phyloP scores from a whole-genome alignment of 306 rosid genomes.

The Datisca glomerata region DNA sequence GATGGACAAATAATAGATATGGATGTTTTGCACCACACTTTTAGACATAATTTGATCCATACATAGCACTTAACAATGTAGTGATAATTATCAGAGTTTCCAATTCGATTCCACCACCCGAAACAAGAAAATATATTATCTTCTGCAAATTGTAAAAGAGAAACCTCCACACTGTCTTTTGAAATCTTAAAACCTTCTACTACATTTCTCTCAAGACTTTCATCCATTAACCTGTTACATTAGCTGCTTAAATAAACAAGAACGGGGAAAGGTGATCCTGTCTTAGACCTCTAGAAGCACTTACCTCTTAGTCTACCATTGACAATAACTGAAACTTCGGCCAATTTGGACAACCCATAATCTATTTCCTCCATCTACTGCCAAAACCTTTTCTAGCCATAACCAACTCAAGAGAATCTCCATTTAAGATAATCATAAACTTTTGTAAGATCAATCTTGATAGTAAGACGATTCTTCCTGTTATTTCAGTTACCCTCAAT shows the following conservation, averaged over 20 bases:
- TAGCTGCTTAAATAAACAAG: neutral
- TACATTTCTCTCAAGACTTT: neutral
- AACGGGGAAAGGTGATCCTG: neutral
- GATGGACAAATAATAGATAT: no score
- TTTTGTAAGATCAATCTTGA: neutral
- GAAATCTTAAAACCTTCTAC: neutral
- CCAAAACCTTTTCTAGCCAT: neutral
- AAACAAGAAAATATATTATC: neutral
- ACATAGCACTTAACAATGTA: no score
- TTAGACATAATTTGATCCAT: no score
- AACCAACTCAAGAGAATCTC: neutral
- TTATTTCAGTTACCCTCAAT: neutral
- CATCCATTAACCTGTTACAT: neutral
- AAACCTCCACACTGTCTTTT: neutral
- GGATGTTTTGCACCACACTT: no score
- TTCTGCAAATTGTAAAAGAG: neutral
- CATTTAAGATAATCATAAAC: neutral
- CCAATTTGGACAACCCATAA: neutral
- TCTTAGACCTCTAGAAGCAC: neutral
- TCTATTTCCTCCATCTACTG: neutral
- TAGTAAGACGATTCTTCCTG: neutral
- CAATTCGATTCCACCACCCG: no score
- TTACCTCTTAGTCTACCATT: neutral
- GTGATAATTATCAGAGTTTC: no score
- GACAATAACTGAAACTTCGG: neutral